Conservation (phyloP, 2,329 filamentous ascomycete genomes). For the Cercospora zeae-maydis region DNA sequence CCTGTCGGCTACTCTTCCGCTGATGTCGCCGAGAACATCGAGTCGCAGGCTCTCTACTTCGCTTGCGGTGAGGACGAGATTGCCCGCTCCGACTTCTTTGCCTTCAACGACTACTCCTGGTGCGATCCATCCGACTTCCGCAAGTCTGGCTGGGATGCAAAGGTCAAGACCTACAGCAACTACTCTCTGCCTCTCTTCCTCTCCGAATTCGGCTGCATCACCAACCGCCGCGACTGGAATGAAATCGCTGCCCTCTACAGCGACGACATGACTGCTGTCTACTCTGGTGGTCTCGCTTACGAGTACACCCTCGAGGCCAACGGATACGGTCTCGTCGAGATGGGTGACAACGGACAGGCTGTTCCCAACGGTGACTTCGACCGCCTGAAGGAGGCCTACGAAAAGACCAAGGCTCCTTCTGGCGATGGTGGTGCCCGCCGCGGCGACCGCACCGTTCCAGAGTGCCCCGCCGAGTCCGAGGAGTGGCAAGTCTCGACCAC, state of each 20-base stretch:
- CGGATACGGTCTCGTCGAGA: constrained; percentile 73
- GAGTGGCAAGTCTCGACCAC: constrained; percentile 56
- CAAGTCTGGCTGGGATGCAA: constrained; percentile 75
- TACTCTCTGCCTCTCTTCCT: constrained; percentile 90
- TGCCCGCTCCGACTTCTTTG: constrained; percentile 77
- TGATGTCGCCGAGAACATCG: constrained; percentile 78
- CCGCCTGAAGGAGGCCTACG: constrained; percentile 51
- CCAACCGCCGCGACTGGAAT: constrained; percentile 73
- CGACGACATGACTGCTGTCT: constrained; percentile 77
- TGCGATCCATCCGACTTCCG: constrained; percentile 67
- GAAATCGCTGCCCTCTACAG: constrained; percentile 79
- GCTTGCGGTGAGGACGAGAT: constrained; percentile 82
- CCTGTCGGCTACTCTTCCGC: constrained; percentile 83
- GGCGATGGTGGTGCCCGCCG: constrained; percentile 61
- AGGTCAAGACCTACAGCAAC: constrained; percentile 80
- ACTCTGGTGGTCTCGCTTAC: constrained; percentile 93
- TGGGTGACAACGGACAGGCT: constrained; percentile 53
- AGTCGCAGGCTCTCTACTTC: constrained; percentile 84
- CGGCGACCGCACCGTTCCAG: constrained; percentile 41
- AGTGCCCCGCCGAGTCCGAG: constrained; percentile 53
- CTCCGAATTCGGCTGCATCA: constrained; percentile 88
- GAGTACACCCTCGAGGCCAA: constrained; percentile 82
- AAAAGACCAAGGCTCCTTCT: constrained; percentile 49
- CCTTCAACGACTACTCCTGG: constrained; percentile 87
- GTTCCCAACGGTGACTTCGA: constrained; percentile 61